phyloP scores from a whole-genome alignment of 192 early-diverging fungal genomes.

The Mortierella alpina region DNA sequence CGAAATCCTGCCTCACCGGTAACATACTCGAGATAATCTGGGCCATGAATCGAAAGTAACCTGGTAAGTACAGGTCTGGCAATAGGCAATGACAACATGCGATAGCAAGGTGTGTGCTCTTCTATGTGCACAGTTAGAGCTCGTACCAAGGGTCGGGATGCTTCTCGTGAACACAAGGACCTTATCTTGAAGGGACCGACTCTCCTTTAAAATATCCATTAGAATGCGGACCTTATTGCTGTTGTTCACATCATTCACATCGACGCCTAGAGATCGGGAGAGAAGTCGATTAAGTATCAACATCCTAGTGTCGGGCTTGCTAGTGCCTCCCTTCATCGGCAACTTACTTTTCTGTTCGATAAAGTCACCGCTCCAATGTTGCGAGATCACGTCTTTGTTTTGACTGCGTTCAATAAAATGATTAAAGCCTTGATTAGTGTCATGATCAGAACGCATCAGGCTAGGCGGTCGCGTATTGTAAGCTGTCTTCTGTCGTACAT shows the following conservation, averaged over 20 bases:
- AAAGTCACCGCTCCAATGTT: slow-evolving; percentile 12
- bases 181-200: slow-evolving; percentile 67
- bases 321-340: not conserved
- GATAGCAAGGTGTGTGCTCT: not conserved
- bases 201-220: slow-evolving; percentile 64
- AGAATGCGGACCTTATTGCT: slow-evolving; percentile 67
- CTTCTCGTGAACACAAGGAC: slow-evolving; percentile 80
- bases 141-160: slow-evolving; percentile 72
- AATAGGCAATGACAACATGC: not conserved
- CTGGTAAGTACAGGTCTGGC: not conserved
- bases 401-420: slow-evolving; percentile 12
- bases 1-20: not conserved
- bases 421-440: too few relatives aligned
- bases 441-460: too few relatives aligned
- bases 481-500: too few relatives aligned
- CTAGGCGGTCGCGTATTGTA: too few relatives aligned
- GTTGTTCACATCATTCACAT: slow-evolving; percentile 35
- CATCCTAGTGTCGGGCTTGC: not conserved
- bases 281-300: not conserved
- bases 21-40: slow-evolving; percentile 40
- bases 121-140: not conserved
- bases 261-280: slow-evolving; percentile 2
- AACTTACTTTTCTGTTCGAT: slow-evolving; percentile 19
- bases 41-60: not conserved
- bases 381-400: slow-evolving; percentile 6